A percentile compares a stretch with the other conserved stretches of the same genome.
phyloP scores from a whole-genome alignment of 1,284 basidiomycete genomes.

The Fomitopsis betulina region DNA sequence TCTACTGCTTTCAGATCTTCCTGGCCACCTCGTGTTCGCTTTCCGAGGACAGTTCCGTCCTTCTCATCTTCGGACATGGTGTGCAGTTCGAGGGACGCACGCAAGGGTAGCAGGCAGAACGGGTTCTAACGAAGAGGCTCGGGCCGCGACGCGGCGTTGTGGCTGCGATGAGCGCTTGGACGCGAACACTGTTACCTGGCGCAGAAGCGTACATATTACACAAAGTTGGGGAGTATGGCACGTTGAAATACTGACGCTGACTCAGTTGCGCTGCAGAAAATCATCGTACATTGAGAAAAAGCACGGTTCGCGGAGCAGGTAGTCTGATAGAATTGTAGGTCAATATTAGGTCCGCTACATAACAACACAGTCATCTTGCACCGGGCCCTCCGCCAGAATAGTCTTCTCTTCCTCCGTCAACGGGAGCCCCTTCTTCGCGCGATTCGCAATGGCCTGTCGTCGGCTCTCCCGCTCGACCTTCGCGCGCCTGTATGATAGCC shows the following conservation, averaged over 20 bases:
- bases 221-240: no score
- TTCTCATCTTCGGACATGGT: conserved; percentile 37
- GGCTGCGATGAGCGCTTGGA: neutral
- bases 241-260: no score
- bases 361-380: conserved; percentile 47
- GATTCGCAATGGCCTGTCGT: conserved; percentile 59
- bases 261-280: no score
- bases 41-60: conserved; percentile 52
- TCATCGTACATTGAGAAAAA: neutral
- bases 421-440: conserved; percentile 62
- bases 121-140: neutral
- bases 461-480: conserved; percentile 65
- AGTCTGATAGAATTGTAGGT: neutral
- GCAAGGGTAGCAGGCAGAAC: no score
- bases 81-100: no score
- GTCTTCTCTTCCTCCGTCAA: conserved; percentile 51
- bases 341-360: conserved; percentile 41
- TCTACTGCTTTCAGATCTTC: conserved; percentile 21
- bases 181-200: neutral
- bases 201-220: no score
- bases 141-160: neutral
- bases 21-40: conserved; percentile 47
- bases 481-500: conserved; percentile 48
- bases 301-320: neutral
- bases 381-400: conserved; percentile 46